These are phyloP conservation scores for Penicillium malachiteum DNA, from an alignment of 495 filamentous ascomycete species.

Conservation along the genomic window DNA sequence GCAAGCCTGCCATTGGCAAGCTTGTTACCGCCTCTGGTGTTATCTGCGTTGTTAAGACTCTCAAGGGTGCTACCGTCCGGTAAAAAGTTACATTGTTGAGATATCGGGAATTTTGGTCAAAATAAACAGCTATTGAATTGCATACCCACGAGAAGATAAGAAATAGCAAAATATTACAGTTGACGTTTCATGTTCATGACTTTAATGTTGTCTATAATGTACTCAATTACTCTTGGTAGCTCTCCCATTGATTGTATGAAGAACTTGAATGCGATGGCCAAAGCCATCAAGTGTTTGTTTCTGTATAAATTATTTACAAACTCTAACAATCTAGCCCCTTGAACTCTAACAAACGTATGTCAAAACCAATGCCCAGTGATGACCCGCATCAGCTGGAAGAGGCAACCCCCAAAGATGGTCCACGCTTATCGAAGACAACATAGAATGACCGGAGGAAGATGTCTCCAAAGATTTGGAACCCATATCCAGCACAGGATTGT, in stretches of 20 bases:
- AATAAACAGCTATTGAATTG: constrained; percentile 20
- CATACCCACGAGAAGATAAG: constrained; percentile 34
- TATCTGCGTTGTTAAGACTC: constrained; percentile 68
- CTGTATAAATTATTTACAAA: background rate
- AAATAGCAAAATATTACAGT: constrained; percentile 14
- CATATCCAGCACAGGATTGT: constrained; percentile 57
- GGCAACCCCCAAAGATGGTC: constrained; percentile 44
- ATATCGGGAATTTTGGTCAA: constrained; percentile 8
- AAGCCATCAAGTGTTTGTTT: background rate
- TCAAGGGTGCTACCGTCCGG: constrained; percentile 71
- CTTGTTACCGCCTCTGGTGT: constrained; percentile 69
- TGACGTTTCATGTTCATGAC: background rate
- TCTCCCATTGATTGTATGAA: no score
- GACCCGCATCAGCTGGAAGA: constrained; percentile 13
- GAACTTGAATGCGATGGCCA: no score
- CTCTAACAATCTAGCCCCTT: no score
- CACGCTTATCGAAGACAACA: constrained; percentile 68
- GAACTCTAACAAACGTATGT: no score
- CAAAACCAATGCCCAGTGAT: background rate
- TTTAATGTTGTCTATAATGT: background rate
- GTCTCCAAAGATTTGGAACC: constrained; percentile 73
- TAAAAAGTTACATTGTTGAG: constrained; percentile 19
- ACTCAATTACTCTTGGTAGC: background rate
- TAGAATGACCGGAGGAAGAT: constrained; percentile 79
- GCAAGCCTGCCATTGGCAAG: constrained; percentile 65